Conservation (phyloP, 176 grass and related monocot species). For the Carex pumila region DNA sequence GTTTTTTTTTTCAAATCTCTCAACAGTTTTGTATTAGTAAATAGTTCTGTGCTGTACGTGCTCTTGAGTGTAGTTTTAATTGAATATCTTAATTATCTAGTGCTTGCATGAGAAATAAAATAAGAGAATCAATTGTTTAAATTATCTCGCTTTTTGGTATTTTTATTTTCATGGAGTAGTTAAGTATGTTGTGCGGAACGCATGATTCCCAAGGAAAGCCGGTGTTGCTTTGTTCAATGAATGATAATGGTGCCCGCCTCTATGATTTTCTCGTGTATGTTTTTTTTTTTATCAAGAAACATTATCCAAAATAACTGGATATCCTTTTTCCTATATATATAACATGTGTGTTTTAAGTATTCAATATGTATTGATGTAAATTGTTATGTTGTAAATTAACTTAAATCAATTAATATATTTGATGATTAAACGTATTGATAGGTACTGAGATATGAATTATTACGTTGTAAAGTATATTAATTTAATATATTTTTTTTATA, state of each 20-base stretch:
- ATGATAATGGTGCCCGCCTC: conserved; percentile 69
- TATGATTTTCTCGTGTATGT: conserved; percentile 93
- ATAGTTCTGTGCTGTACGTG: not conserved
- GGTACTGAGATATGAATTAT: no score
- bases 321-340: not conserved
- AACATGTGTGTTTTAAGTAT: no score
- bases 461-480: no score
- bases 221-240: conserved; percentile 71
- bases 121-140: not conserved
- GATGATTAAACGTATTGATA: no score
- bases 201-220: conserved; percentile 76
- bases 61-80: not conserved
- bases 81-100: not conserved
- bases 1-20: not conserved
- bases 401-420: no score
- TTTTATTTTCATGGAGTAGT: conserved; percentile 60
- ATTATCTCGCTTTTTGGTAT: not conserved
- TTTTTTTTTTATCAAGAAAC: conserved; percentile 4
- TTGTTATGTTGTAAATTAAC: no score
- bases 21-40: not conserved
- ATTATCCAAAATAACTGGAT: conserved; percentile 13
- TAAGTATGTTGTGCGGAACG: conserved; percentile 56
- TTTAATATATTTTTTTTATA: no score
- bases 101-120: not conserved
- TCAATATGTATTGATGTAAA: no score